Base-by-base conservation (phyloP, 2,329 filamentous ascomycete species). In the Ascochyta pisi region DNA sequence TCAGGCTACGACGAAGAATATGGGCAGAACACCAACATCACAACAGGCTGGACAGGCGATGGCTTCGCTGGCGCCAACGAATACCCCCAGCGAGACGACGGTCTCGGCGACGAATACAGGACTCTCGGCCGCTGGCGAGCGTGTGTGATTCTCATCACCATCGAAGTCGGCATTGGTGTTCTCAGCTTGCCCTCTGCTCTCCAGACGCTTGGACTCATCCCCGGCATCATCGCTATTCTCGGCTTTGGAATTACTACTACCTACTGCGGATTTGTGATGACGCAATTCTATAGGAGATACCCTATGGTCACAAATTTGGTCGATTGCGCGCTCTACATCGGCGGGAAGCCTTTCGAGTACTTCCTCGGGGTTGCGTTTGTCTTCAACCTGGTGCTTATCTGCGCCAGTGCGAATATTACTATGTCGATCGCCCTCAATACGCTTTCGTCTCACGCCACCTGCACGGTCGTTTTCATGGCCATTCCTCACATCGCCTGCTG, bases 391-490 rank as follows among this genome's bases (percentile, higher is more conserved):
- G 63, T 68, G 0, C 60, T 70, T n/a, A 69, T 70, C 22, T 70
- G 68, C 45, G 61, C 66, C 29, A 66, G 63, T 16, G 68, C 64
- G 10, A 70, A 70, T 35, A 69, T 70, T 33, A 70, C 68, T 8
- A 61, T 70, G 60, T 66, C 82, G 39, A 86, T 90, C 63, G 87
- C 87, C 64, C 84, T 90, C 69, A 86, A 86, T 64, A 85, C 82
- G 48, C 77, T 90, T 37, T 85, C 86, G 9, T 71, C 83, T 3
- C 82, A 88, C 57, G 84, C 82, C 1, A 82, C 84, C 0, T 90
- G 86, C 73, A 86, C 86, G 6, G 84, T 89, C 50, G 80, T 86
- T 1, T 89, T 86, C 76, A 84, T 83, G 12, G 78, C 87, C 15
- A 79, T 88, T 3, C 86, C 85, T 0, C 71, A 86, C 58, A 69